Base-by-base conservation (phyloP, 2,329 filamentous ascomycete genomes). In the Alternaria sp. region DNA sequence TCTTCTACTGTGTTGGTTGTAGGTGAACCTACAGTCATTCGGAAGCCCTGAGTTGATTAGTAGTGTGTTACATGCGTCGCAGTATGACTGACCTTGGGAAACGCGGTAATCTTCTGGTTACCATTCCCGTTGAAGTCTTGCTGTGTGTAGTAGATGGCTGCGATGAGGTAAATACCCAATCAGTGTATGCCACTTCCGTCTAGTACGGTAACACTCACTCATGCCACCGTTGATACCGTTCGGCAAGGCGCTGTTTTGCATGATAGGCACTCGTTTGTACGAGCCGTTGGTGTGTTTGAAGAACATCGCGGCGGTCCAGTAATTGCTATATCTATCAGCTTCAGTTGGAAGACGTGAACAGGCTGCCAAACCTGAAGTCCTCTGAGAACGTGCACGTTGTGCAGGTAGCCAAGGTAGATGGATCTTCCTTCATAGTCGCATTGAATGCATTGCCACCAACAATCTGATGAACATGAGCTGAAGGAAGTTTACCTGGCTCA, bases 41-140 rank as follows among this genome's bases (percentile, higher is more conserved):
- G 73, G 67, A 77, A 77, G 14, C 75, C 74, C 74, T 75, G 55
- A 6, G 18, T 10, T 3, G 5, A 4, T 56, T 21, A 59, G 12
- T 10, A n/a, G 14, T 20, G 14, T 7, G 25, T 18, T 5, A 5
- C 3, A 15, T 25, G 25, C 6, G 7, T 5, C 30, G 9, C 30
- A n/a, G n/a, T 23, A n/a, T 49, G 20, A 59, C 70, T 58, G 58
- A 74, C 73, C 9, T 73, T 72, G 47, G 63, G 63, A 43, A 77
- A 72, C 0, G 71, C 69, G 4, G 69, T 74, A 44, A 75, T 74
- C 15, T 70, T 56, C 20, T 72, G 58, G 21, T 73, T 62, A 9
- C 72, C 71, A 25, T 77, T 74, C 15, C 20, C 47, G 61, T 71
- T 72, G 63, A 82, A 82, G 50, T 78, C 75, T 47, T 77, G 70